Evolutionary conservation across 2,329 filamentous ascomycete genomes (phyloP).

Genomic region (Stemphylium lycopersici): DNA sequence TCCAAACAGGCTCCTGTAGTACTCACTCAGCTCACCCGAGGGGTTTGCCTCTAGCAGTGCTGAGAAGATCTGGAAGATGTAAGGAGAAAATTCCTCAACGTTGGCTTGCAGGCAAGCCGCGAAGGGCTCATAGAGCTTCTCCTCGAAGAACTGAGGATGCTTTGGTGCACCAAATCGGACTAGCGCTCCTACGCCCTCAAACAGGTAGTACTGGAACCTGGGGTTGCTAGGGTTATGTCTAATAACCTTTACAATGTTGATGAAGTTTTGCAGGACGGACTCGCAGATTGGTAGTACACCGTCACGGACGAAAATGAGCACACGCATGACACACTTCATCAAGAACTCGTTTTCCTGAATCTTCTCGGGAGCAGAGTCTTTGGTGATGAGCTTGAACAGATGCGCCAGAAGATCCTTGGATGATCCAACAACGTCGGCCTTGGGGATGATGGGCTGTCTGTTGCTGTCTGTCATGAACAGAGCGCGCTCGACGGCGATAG

Average conservation of each 20-base stretch:
- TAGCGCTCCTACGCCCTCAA: slow-evolving; percentile 89
- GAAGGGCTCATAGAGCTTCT: slow-evolving; percentile 82
- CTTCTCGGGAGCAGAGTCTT: slow-evolving; percentile 83
- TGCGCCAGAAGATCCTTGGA: slow-evolving; percentile 87
- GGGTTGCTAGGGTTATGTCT: slow-evolving; percentile 96
- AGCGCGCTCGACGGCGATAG: slow-evolving; percentile 93
- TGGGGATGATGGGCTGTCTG: slow-evolving; percentile 78
- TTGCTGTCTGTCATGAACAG: slow-evolving; percentile 80
- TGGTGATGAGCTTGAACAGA: slow-evolving; percentile 88
- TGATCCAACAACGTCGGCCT: slow-evolving; percentile 77
- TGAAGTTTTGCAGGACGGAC: slow-evolving; percentile 79
- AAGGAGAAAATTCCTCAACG: slow-evolving; percentile 92
- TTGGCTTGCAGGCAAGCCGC: slow-evolving; percentile 79
- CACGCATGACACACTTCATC: slow-evolving; percentile 98
- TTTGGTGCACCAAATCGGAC: slow-evolving; percentile 75
- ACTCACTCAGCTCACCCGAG: slow-evolving; percentile 74
- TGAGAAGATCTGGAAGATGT: slow-evolving; percentile 94
- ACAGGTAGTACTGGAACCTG: slow-evolving; percentile 97
- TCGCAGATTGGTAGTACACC: slow-evolving; percentile 76
- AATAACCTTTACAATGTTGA: slow-evolving; percentile 90
- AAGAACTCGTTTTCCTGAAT: slow-evolving; percentile 98
- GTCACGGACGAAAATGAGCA: slow-evolving; percentile 91
- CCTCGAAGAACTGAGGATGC: slow-evolving; percentile 76
- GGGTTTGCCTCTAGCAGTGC: slow-evolving; percentile 88
- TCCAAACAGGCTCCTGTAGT: slow-evolving; percentile 78